Evolutionary conservation across 768 basidiomycete species (phyloP).

Genomic region (Solioccasus polychromus): DNA sequence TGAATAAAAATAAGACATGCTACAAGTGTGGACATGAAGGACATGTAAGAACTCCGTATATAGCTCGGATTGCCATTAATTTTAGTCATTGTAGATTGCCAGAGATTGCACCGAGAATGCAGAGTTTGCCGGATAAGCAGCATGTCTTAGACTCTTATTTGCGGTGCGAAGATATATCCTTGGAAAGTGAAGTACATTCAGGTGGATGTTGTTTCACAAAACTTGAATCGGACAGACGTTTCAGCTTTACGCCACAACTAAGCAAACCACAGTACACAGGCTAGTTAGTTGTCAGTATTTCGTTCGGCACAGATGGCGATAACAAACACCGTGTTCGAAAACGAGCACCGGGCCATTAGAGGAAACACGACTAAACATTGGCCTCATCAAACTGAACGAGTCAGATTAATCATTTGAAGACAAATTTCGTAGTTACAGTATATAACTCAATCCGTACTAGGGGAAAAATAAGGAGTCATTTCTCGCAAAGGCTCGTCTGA

Average conservation of each 20-base stretch:
- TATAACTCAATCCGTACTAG: too few relatives aligned
- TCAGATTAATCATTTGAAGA: too few relatives aligned
- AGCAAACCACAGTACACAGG: too few relatives aligned
- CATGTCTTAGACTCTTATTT: conserved; percentile 5
- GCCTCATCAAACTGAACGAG: too few relatives aligned
- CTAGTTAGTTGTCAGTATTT: too few relatives aligned
- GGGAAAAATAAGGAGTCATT: too few relatives aligned
- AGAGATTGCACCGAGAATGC: conserved; percentile 59
- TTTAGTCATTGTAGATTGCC: conserved; percentile 45
- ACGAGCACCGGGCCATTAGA: too few relatives aligned
- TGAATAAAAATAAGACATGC: conserved; percentile 73
- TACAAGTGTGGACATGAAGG: conserved; percentile 88
- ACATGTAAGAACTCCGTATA: conserved; percentile 54
- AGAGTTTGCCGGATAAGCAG: conserved; percentile 51
- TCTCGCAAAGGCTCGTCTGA: too few relatives aligned
- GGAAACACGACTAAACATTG: too few relatives aligned
- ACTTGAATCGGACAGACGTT: conserved; percentile 2
- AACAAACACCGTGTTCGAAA: too few relatives aligned
- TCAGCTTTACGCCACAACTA: not conserved
- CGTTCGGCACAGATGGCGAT: conserved; percentile 17
- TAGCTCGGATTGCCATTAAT: conserved; percentile 5
- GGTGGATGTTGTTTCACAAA: conserved; percentile 15
- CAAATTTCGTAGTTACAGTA: too few relatives aligned
- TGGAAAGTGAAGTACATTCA: conserved; percentile 16
- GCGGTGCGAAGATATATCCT: conserved; percentile 9